Percentiles rank a stretch among this genome's conserved stretches.
Conservation (phyloP, 345 rosid genomes). For the Syzygium oleosum region DNA sequence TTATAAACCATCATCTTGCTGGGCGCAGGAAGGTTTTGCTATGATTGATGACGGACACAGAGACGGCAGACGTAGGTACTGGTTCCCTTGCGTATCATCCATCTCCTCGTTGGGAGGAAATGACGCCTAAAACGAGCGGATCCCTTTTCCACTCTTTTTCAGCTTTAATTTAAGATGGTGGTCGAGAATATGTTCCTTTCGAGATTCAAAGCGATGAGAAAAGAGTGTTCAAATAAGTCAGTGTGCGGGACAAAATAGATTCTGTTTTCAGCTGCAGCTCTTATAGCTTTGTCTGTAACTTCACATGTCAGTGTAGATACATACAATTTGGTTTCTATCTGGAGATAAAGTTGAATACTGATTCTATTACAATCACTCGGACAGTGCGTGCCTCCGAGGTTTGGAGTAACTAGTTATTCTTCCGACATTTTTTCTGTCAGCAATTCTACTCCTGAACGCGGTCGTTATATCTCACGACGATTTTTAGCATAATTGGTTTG, state of each 20-base stretch:
- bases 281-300: not conserved
- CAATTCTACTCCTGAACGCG: not conserved
- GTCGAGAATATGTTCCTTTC: not conserved
- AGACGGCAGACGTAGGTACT: conserved; percentile 61
- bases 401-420: not conserved
- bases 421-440: not conserved
- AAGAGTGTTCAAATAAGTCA: not conserved
- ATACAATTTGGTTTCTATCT: not conserved
- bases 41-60: conserved; percentile 75
- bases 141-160: not conserved
- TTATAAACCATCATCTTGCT: conserved; percentile 14
- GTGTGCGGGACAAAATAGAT: not conserved
- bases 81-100: conserved; percentile 87
- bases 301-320: not conserved
- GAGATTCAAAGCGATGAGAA: not conserved
- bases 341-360: not conserved
- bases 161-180: not conserved
- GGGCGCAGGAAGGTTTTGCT: conserved; percentile 60
- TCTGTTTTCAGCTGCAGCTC: not conserved
- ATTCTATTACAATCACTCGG: not conserved
- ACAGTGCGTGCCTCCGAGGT: not conserved
- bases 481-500: not conserved
- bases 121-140: conserved; percentile 9
- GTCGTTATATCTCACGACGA: not conserved
- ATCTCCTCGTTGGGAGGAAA: conserved; percentile 36